phyloP scores from a whole-genome alignment of 2,329 filamentous ascomycete species.

The Xylariaceae sp. region DNA sequence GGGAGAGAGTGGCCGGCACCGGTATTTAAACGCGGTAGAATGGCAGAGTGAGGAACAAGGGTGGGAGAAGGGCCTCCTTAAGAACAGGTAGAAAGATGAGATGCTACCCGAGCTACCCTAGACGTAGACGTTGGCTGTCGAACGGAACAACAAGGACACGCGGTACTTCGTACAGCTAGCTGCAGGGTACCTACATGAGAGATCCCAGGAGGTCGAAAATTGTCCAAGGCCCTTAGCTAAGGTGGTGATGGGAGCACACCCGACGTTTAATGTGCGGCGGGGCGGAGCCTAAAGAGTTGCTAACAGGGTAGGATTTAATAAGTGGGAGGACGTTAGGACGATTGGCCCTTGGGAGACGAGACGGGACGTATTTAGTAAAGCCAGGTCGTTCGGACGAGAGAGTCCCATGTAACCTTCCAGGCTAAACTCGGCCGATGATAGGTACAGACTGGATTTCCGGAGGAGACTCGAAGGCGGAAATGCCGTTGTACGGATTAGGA shows the following conservation, averaged over 20 bases:
- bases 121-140: slow-evolving; percentile 2
- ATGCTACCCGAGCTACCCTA: slow-evolving; percentile 8
- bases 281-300: neutral
- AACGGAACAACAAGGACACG: neutral
- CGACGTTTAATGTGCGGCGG: slow-evolving; percentile 5
- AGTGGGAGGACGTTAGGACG: neutral
- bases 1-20: slow-evolving; percentile 8
- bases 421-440: neutral
- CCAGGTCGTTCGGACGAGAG: neutral
- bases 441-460: no score
- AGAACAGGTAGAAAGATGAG: neutral
- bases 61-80: slow-evolving; percentile 10
- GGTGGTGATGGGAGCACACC: slow-evolving; percentile 3
- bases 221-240: neutral
- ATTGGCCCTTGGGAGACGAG: no score
- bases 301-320: neutral
- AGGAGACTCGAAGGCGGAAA: no score
- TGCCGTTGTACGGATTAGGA: no score
- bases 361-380: no score
- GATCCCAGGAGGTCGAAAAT: slow-evolving; percentile 1
- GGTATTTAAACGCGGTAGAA: slow-evolving; percentile 8
- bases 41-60: slow-evolving; percentile 11
- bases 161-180: slow-evolving; percentile 13
- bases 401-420: neutral
- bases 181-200: slow-evolving; percentile 8